Evolutionary conservation across 1,139 yeast genomes (phyloP).

Genomic region (Yamadazyma spencermartinsiae): DNA sequence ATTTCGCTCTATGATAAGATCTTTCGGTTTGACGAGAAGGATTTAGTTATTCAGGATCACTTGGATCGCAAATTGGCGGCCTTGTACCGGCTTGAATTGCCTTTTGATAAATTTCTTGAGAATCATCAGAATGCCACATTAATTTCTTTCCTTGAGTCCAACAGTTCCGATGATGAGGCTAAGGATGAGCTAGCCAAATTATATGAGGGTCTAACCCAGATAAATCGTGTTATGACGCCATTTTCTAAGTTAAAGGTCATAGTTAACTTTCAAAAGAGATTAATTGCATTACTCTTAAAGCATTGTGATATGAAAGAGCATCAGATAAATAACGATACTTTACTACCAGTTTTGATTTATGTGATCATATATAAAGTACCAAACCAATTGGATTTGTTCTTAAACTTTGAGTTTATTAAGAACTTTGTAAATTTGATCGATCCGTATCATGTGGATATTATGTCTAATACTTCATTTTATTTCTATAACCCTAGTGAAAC

Average conservation of each 20-base stretch:
- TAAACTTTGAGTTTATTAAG: slow-evolving; percentile 40
- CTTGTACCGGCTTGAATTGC: slow-evolving; percentile 26
- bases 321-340: slow-evolving; percentile 39
- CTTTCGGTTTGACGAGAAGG: slow-evolving; percentile 41
- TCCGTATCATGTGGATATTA: slow-evolving; percentile 28
- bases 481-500: slow-evolving; percentile 22
- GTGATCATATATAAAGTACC: slow-evolving; percentile 30
- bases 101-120: slow-evolving; percentile 33
- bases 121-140: slow-evolving; percentile 18
- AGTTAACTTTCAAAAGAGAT: slow-evolving; percentile 33
- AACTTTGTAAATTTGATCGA: slow-evolving; percentile 38
- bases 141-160: slow-evolving; percentile 19
- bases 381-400: slow-evolving; percentile 27
- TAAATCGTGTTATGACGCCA: slow-evolving; percentile 30
- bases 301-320: slow-evolving; percentile 20
- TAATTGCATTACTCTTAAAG: slow-evolving; percentile 26
- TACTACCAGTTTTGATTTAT: slow-evolving; percentile 42
- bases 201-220: slow-evolving; percentile 14
- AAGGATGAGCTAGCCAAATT: slow-evolving; percentile 18
- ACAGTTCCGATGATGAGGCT: too few relatives aligned
- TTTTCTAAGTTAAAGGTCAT: slow-evolving; percentile 30
- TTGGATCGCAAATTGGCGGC: slow-evolving; percentile 35
- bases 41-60: slow-evolving; percentile 37
- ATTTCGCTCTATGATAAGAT: slow-evolving; percentile 39
- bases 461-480: slow-evolving; percentile 15